These are phyloP conservation scores for Curvularia spicifera DNA, from an alignment of 2,329 filamentous ascomycete species.

Conservation along the genomic window DNA sequence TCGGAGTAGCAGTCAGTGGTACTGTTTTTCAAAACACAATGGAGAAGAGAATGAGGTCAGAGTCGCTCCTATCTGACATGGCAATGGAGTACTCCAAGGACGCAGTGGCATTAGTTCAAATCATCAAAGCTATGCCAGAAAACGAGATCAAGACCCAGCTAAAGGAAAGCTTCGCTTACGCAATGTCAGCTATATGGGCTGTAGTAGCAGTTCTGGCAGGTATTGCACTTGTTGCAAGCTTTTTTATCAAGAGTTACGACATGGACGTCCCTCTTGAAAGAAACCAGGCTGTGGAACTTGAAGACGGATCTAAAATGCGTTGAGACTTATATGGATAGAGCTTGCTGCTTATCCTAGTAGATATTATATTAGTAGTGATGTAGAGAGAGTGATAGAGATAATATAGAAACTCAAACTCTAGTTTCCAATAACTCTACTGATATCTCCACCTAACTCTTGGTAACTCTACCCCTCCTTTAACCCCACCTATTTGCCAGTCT, in stretches of 20 bases:
- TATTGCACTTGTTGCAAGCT: not conserved
- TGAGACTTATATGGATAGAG: no score
- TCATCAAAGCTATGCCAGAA: not conserved
- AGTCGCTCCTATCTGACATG: not conserved
- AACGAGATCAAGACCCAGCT: not conserved
- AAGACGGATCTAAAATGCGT: no score
- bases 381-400: no score
- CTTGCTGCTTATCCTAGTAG: no score
- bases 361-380: no score
- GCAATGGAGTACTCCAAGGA: not conserved
- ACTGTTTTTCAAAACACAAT: not conserved
- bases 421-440: no score
- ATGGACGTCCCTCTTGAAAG: not conserved
- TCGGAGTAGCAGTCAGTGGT: not conserved
- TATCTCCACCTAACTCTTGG: no score
- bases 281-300: no score
- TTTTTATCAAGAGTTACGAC: not conserved
- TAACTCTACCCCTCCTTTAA: no score
- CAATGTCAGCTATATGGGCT: not conserved
- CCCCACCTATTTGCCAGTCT: no score
- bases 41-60: not conserved
- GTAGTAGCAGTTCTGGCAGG: not conserved
- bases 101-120: not conserved
- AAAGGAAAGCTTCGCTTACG: not conserved
- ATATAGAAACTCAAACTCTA: no score